phyloP scores from a whole-genome alignment of 129 eudicot species.

The Gnaphalium uliginosum region DNA sequence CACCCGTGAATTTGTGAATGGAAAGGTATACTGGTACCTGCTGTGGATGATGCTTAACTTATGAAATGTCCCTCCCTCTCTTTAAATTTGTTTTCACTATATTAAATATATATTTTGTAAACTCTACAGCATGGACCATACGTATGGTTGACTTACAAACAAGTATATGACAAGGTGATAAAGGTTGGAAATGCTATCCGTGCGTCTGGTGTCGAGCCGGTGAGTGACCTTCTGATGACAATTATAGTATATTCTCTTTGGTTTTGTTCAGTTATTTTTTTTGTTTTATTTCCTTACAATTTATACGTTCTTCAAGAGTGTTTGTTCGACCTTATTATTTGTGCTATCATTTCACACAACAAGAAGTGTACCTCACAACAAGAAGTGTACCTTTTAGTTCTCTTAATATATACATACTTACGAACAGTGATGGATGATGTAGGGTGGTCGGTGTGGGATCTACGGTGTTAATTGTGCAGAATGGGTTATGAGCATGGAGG shows the following conservation, averaged over 20 bases:
- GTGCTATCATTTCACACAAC: not conserved
- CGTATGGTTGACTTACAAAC: conserved; percentile 81
- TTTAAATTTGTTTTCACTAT: conserved; percentile 5
- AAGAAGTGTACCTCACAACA: not conserved
- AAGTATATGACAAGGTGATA: conserved; percentile 76
- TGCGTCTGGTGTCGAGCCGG: conserved; percentile 66
- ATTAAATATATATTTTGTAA: not conserved
- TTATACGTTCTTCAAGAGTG: conserved; percentile 5
- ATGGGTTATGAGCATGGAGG: conserved; percentile 99
- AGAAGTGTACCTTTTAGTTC: not conserved
- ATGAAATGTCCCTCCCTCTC: not conserved
- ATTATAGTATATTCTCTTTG: not conserved
- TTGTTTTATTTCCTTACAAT: not conserved
- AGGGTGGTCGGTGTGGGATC: conserved; percentile 93
- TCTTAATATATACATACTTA: not conserved
- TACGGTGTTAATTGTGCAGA: conserved; percentile 87
- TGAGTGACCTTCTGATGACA: conserved; percentile 42
- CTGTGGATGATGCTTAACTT: not conserved
- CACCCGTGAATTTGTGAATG: conserved; percentile 67
- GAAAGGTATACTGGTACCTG: conserved; percentile 59
- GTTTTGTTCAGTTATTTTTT: not conserved
- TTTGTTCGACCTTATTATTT: not conserved
- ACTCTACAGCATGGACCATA: conserved; percentile 70
- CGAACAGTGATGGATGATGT: conserved; percentile 21
- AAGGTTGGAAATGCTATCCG: conserved; percentile 80